Percentiles rank a stretch among this genome's conserved stretches.
Evolutionary conservation across 129 eudicot species (phyloP).

Genomic region (Mikania micrantha): DNA sequence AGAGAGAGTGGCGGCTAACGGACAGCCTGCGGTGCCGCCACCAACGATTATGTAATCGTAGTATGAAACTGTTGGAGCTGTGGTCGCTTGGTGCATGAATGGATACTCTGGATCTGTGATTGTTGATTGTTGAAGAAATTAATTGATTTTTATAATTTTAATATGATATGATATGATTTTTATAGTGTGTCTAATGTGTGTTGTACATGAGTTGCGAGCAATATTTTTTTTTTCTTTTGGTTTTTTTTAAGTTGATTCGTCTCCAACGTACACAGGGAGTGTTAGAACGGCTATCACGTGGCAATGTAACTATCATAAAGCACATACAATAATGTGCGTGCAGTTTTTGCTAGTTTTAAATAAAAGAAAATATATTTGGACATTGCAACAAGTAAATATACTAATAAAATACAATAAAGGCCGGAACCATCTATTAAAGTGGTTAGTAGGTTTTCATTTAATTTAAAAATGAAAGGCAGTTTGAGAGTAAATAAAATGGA

Average conservation of each 20-base stretch:
- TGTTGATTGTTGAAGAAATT: neutral
- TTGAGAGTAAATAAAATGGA: conserved; percentile 25
- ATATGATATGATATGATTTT: too few species aligned
- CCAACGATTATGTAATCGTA: conserved; percentile 93
- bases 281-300: too few species aligned
- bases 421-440: conserved; percentile 1
- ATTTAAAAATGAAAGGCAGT: conserved; percentile 3
- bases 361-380: neutral
- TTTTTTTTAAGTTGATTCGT: too few species aligned
- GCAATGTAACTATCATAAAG: too few species aligned
- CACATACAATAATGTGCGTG: too few species aligned
- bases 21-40: conserved; percentile 93
- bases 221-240: too few species aligned
- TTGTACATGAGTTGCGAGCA: too few species aligned
- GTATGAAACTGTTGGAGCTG: conserved; percentile 61
- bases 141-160: too few species aligned
- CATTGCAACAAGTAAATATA: too few species aligned
- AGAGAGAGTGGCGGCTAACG: conserved; percentile 88
- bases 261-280: too few species aligned
- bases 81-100: conserved; percentile 69
- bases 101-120: conserved; percentile 46
- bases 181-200: too few species aligned
- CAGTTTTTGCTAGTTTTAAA: too few species aligned
- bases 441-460: conserved; percentile 25
- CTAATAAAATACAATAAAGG: neutral